Base-by-base conservation (phyloP, 495 filamentous ascomycete genomes). In the Letharia lupina region DNA sequence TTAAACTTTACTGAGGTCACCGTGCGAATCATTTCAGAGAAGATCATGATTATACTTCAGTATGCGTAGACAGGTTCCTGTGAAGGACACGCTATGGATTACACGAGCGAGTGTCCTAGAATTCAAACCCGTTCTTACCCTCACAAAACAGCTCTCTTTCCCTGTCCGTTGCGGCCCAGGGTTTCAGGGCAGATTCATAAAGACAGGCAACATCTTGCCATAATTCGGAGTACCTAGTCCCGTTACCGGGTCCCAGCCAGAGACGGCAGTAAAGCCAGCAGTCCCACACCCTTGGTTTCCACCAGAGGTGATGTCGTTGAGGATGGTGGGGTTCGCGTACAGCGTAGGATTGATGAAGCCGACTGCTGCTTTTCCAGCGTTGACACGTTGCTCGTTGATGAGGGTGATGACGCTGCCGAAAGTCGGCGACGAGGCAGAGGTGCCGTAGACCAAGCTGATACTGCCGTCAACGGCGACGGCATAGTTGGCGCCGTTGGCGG, bases 271-370 rank as follows among this genome's bases (percentile, higher is more conserved):
- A 16, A 56, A 61, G 12, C 64, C 50, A 3, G 44, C 20, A 13
- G 54, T 40, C 12, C 78, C 78, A 71, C 87, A 90, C 4, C 80
- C 83, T 5, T 77, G 75, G 69, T 89, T 89, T 3, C 74, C 79
- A 0, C 88, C 88, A 16, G 68, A 70, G 10, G 78, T 85, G 57
- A 91, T 79, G 72, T 90, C 87, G 61, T 83, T 84, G 54, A 90
- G 77, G 0, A 81, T 80, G 31, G 80, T 79, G 0, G 86, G 84
- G 68, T 89, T 77, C 0, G 77, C 78, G 70, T 89, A 89, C 8
- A 89, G 71, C 2, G 77, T 75, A 18, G 84, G 86, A 65, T 88
- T 87, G 41, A 88, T 71, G 63, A 89, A 82, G 2, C 86, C 86
- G 1, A 88, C 77, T 0, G 81, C 80, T 20, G 79, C 69, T 64